Percentiles rank a stretch among this genome's conserved stretches.
Conservation (phyloP, 2,329 filamentous ascomycete species). For the Claviceps africana region DNA sequence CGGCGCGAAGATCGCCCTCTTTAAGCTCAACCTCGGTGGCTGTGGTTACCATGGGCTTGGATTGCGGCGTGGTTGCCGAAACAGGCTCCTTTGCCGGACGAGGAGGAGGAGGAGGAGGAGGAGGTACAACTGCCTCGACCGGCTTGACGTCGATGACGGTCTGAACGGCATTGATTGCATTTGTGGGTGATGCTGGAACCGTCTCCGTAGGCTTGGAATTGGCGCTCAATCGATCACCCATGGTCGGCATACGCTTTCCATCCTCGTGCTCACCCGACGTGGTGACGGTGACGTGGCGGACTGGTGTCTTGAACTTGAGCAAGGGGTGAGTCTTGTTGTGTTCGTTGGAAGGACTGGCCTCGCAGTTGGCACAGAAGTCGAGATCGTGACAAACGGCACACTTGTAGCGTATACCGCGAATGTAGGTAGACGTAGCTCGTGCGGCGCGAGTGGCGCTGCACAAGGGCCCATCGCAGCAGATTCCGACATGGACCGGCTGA, state of each 20-base stretch:
- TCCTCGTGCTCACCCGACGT: conserved; percentile 66
- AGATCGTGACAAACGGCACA: conserved; percentile 90
- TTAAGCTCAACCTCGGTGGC: conserved; percentile 11
- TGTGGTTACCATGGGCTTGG: conserved; percentile 6
- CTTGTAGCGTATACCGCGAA: conserved; percentile 84
- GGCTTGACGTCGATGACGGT: conserved; percentile 63
- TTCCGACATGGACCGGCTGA: conserved; percentile 55
- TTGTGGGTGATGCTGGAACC: conserved; percentile 28
- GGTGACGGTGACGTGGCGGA: conserved; percentile 75
- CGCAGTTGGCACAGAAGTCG: conserved; percentile 90
- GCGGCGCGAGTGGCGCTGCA: conserved; percentile 40
- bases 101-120: background rate
- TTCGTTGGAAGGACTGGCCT: conserved; percentile 67
- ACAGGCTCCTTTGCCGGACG: conserved; percentile 5
- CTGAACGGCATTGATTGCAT: conserved; percentile 41
- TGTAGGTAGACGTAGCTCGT: conserved; percentile 50
- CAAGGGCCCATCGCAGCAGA: conserved; percentile 88
- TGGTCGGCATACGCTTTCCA: conserved; percentile 47
- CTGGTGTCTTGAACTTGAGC: conserved; percentile 91
- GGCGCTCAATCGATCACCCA: conserved; percentile 49
- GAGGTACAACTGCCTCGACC: conserved; percentile 23
- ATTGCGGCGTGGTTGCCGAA: conserved; percentile 2
- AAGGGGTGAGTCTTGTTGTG: conserved; percentile 96
- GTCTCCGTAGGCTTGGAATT: conserved; percentile 37
- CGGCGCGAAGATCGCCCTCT: conserved; percentile 27